Evolutionary conservation across 2,329 filamentous ascomycete genomes (phyloP), one percentile per base, ranked within the genome.

Genomic region (Trichocomaceae sp.): DNA sequence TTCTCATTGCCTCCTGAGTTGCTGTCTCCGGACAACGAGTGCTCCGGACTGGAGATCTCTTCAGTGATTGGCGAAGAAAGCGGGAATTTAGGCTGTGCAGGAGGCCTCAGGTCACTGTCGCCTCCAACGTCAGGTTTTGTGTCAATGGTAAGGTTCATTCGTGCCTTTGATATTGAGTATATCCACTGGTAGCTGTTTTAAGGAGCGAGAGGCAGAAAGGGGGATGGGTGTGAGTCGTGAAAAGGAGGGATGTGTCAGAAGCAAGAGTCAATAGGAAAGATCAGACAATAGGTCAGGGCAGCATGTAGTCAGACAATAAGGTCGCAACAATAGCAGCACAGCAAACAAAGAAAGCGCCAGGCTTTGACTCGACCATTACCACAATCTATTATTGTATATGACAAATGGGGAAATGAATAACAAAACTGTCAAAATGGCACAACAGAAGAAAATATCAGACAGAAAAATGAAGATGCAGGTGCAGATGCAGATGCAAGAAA

Each of bases 41-140:
- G 65, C 7, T 65, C 68, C 0, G 72, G 72, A 49, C 69, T 73
- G 3, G 65, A 57, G 35, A 73, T 62, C 55, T 75, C 73, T 51
- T 74, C 73, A 19, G 59, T 69, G 55, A 75, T 75, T 0, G 73
- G 73, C 10, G 73, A 75, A 1, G 72, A 73, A 17, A 75, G 60
- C 12, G 73, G 73, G 47, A 75, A 75, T 17, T 61, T 68, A 19
- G 70, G 71, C 15, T 66, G 57, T 23, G 60, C 39, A 6, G 64
- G 69, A 9, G 66, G 69, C 37, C 60, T 66, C 17, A 72, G 63
- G 46, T 17, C 15, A 17, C n/a, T 17, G 39, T 17, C 39, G n/a
- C 39, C 17, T 19, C 39, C 39, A 15, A 49, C 29, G 12, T 20
- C 42, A 8, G 49, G 42, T 15, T 61, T 58, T 19, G 63, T 61